Conservation (phyloP, 2,329 filamentous ascomycete species). For the Rosellinia necatrix region DNA sequence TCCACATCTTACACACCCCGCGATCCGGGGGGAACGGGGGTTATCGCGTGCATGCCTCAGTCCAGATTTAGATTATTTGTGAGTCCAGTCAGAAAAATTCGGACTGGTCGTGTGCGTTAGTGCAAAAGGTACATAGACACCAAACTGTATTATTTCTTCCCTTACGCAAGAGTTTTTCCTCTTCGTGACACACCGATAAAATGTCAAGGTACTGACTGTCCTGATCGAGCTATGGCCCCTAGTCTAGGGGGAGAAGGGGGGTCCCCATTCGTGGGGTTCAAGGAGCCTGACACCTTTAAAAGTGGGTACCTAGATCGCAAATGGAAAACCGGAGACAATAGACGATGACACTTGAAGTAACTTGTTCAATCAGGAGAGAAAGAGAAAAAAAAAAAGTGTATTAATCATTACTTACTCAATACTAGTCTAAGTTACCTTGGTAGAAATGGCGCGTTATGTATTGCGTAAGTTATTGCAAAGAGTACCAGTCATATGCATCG, state of each 20-base stretch:
- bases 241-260: conserved; percentile 9
- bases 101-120: too few species aligned
- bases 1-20: conserved; percentile 18
- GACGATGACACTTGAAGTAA: not conserved
- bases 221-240: not conserved
- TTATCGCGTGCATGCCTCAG: conserved; percentile 16
- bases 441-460: too few species aligned
- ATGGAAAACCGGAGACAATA: not conserved
- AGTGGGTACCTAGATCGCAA: not conserved
- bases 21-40: conserved; percentile 22
- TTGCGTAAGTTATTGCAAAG: too few species aligned
- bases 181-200: conserved; percentile 2
- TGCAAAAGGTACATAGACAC: not conserved
- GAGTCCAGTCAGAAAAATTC: too few species aligned
- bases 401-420: too few species aligned
- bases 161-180: not conserved
- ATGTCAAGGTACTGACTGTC: conserved; percentile 14
- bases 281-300: not conserved
- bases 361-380: too few species aligned
- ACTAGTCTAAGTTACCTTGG: too few species aligned
- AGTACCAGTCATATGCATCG: too few species aligned
- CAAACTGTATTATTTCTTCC: conserved; percentile 3
- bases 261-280: conserved; percentile 12
- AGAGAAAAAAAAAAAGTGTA: too few species aligned
- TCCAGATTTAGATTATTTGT: not conserved